Base-by-base conservation (phyloP, 129 eudicot genomes). In the Flaveria robusta region DNA sequence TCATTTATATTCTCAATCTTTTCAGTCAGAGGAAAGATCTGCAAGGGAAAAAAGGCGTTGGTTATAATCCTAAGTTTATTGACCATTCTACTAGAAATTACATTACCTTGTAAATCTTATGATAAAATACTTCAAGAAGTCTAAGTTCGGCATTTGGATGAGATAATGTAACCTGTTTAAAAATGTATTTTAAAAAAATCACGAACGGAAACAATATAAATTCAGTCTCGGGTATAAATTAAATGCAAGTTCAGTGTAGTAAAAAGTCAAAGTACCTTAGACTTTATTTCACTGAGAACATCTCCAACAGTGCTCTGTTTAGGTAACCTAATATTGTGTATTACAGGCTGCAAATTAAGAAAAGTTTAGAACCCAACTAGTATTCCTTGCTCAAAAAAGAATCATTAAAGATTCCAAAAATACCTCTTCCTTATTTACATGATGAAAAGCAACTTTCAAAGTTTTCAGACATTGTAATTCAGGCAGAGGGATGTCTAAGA, bases 221-320 rank as follows among this genome's bases (percentile, higher is more conserved):
- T 42, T 41, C 15, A 12, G 12, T 43, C 10, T 23, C 9, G 39
- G 43, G 5, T 27, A 34, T 64, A 34, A 34, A 66, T 14, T 16
- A 27, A 19, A 70, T n/a, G 67, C 23, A 60, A 43, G 60, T 43
- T 69, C 54, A 43, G 47, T 7, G 70, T 16, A 46, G 52, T 16
- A 46, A 23, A 29, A 13, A 71, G 5, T 24, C n/a, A 11, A 77
- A 18, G 19, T 77, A 88, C 98, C 98, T 91, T 93, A 60, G 91
- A 82, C 81, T 90, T 93, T 13, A 93, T 85, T 54, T 91, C 98
- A 76, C 81, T 78, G 64, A 93, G 90, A 69, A 93, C 98, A 79
- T 93, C 98, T 75, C 91, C 97, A 13, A 93, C 98, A 46, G 93
- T 91, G 83, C 98, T 91, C 76, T 84, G 97, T 54, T 93, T 93